phyloP scores from a whole-genome alignment of 164 flowering plant species.

The Taxillus chinensis region DNA sequence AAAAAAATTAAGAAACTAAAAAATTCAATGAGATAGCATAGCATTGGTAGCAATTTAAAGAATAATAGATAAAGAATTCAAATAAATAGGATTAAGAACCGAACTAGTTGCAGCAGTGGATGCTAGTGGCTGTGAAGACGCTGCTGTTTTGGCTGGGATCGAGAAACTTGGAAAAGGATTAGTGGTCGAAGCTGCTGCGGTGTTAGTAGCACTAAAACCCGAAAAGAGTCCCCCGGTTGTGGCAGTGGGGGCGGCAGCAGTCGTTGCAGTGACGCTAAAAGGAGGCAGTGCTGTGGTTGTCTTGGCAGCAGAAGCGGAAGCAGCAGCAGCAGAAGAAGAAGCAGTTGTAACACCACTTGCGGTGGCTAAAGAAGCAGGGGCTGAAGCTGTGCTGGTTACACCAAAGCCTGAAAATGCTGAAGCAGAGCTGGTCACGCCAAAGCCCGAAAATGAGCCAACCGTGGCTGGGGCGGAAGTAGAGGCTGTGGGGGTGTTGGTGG shows the following conservation, averaged over 20 bases:
- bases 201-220: conserved; percentile 15
- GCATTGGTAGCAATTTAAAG: too few relatives aligned
- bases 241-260: conserved; percentile 14
- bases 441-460: neutral
- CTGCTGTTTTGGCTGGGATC: conserved; percentile 25
- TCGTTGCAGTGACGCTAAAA: conserved; percentile 12
- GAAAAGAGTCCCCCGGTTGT: conserved; percentile 10
- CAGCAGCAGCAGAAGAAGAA: too few relatives aligned
- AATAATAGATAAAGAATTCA: too few relatives aligned
- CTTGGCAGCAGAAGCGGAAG: too few relatives aligned
- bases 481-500: neutral
- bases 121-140: conserved; percentile 33
- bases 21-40: too few relatives aligned
- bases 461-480: neutral
- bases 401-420: neutral
- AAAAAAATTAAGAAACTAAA: too few relatives aligned
- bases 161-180: conserved; percentile 34
- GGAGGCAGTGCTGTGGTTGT: conserved; percentile 9
- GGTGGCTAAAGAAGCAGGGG: too few relatives aligned
- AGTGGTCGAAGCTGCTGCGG: conserved; percentile 24
- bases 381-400: too few relatives aligned
- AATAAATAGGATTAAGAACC: too few relatives aligned
- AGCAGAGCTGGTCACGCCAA: neutral
- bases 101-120: conserved; percentile 8
- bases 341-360: too few relatives aligned